Base-by-base conservation (phyloP, 2,329 filamentous ascomycete species). In the Myriosclerotinia duriaeana region DNA sequence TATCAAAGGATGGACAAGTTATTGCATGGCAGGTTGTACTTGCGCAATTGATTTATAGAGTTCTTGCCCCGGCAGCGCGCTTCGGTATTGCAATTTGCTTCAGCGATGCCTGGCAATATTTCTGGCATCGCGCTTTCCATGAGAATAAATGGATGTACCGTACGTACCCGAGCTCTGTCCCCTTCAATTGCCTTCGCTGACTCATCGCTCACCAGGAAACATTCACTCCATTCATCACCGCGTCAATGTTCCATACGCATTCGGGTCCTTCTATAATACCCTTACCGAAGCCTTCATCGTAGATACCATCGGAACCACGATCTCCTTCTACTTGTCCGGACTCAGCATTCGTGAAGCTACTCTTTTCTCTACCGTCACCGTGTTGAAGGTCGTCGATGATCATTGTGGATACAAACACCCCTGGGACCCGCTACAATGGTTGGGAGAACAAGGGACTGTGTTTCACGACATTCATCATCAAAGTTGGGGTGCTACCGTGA, bases 31-130 rank as follows among this genome's bases (percentile, higher is more conserved):
- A 62, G 1, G 9, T 52, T 20, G 2, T 53, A 30, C 3, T 62
- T 20, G 46, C 59, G 17, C 59, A 62, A 26, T 15, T 53, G 3
- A 64, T 64, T 8, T 64, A 97, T 80, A 89, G 90, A 82, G 78
- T 87, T 68, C 76, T 87, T 30, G 83, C 97, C 69, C 94, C 94
- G 0, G 83, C 80, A 3, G 65, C 93, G 62, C 93, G 97, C 77
- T 90, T 96, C 75, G 79, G 85, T 67, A 75, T 90, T 61, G 93
- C 88, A 26, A 84, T 93, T 66, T 80, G 85, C 71, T 82, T 94
- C 71, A 85, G 97, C 72, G 93, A 97, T 78, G 93, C 92, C 40
- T 97, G 93, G 93, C 93, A 97, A 77, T 97, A 97, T 80, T 96
- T 96, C 79, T 84, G 93, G 74, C 93, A 97, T 79, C 91, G 94